Base-by-base conservation (phyloP, 2,329 filamentous ascomycete genomes). In the Cercospora zeina region DNA sequence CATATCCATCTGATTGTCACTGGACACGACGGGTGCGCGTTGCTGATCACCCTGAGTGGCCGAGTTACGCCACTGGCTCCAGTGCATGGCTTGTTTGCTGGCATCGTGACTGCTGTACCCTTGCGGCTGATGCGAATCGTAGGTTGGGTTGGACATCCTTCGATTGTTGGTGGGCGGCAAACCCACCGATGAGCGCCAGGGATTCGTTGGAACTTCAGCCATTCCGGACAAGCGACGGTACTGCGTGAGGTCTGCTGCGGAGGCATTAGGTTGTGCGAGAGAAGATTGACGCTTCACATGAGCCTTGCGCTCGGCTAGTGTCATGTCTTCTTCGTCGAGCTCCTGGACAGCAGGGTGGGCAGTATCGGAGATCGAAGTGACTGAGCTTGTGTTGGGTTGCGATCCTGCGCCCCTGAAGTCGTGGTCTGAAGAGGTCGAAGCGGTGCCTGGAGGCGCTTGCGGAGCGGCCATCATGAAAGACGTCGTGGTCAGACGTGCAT, bases 291-390 rank as follows among this genome's bases (percentile, higher is more conserved):
- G 62, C 63, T 78, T 75, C 10, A 79, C 72, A 14, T 76, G 58
- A 14, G 72, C 71, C 64, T 74, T 71, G 58, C 89, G 86, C 69
- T 89, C 85, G 45, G 85, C 88, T 16, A 95, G 80, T 0, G 90
- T 87, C 67, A 93, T 80, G 60, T 92, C 85, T 63, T 93, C 90
- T 1, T 82, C 78, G 66, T 85, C 83, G 7, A 51, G 45, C 10
- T 62, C 54, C 21, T 45, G 55, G 10, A 57, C 31, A 11, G 31
- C 62, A 0, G 69, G 66, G 2, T 71, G 71, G 2, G 69, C 62
- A 8, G 45, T 54, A 21, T 63, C 62, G 24, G 62, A 63, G 47
- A 63, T 56, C 75, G 34, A 53, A 62, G 54, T 61, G 30, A 42
- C 59, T 57, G 65, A 65, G 56, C 54, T 54, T 30, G 62, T 59